Conservation (phyloP, 1,284 basidiomycete genomes). For the Ustilago trichophora region DNA sequence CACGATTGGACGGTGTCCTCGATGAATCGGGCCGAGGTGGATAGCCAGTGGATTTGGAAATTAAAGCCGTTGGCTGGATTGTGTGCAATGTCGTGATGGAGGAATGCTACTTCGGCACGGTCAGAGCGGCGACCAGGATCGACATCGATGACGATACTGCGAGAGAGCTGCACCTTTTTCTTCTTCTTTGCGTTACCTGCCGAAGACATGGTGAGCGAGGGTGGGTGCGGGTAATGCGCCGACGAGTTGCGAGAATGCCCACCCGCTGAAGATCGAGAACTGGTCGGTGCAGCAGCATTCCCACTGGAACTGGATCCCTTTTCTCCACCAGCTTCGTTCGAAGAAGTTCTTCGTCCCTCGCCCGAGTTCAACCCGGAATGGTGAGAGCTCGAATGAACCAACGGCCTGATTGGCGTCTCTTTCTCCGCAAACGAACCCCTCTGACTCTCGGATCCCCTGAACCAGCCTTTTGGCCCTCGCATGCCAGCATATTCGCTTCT, state of each 20-base stretch:
- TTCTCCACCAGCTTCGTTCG: constrained; percentile 1
- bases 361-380: constrained; percentile 7
- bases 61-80: constrained; percentile 67
- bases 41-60: constrained; percentile 92
- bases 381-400: constrained; percentile 15
- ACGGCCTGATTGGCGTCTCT: constrained; percentile 18
- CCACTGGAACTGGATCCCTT: not conserved
- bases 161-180: constrained; percentile 55
- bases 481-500: constrained; percentile 36
- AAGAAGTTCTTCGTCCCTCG: constrained; percentile 1
- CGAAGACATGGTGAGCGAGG: constrained; percentile 27
- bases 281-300: not conserved
- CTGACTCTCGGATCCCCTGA: constrained; percentile 37
- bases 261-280: constrained; percentile 9
- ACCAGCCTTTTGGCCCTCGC: constrained; percentile 32
- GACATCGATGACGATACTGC: constrained; percentile 61
- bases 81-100: constrained; percentile 65
- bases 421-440: constrained; percentile 30
- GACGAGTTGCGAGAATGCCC: constrained; percentile 34
- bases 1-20: constrained; percentile 88
- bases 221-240: constrained; percentile 15
- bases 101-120: constrained; percentile 62
- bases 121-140: constrained; percentile 58
- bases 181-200: constrained; percentile 14
- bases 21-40: constrained; percentile 91